Conservation (phyloP, 2,329 filamentous ascomycete genomes). For the Fusarium sp. region DNA sequence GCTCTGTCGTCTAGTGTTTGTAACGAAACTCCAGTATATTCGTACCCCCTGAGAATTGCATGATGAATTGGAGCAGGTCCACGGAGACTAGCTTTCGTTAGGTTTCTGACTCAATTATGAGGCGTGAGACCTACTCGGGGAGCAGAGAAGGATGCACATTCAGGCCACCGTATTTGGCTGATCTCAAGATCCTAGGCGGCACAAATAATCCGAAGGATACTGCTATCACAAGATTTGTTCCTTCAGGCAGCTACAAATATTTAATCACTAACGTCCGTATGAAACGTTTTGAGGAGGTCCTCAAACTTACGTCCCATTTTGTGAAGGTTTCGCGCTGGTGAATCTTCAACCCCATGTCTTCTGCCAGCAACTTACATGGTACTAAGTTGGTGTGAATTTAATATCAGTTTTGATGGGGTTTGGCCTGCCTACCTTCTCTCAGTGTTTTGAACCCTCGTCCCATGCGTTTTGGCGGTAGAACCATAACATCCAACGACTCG, state of each 20-base stretch:
- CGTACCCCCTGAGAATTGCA: constrained; percentile 73
- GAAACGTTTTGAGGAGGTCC: neutral
- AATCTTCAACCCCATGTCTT: constrained; percentile 71
- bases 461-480: constrained; percentile 79
- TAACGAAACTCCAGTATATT: constrained; percentile 79
- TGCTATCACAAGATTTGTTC: constrained; percentile 83
- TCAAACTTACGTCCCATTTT: constrained; percentile 74
- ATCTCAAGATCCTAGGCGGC: constrained; percentile 76
- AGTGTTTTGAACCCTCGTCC: constrained; percentile 79
- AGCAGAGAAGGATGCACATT: constrained; percentile 95
- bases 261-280: constrained; percentile 2
- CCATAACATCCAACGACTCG: constrained; percentile 85
- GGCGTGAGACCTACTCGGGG: constrained; percentile 71
- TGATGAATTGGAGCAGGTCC: constrained; percentile 90
- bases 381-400: constrained; percentile 59
- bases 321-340: constrained; percentile 86
- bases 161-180: constrained; percentile 83
- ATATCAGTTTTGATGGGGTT: neutral
- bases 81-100: constrained; percentile 68
- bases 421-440: constrained; percentile 67
- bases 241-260: constrained; percentile 61
- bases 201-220: constrained; percentile 96
- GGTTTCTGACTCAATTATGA: neutral
- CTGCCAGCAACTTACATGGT: constrained; percentile 76
- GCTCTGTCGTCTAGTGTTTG: constrained; percentile 82